Evolutionary conservation across 768 basidiomycete species (phyloP).

Genomic region (Omphalotus guepiniiformis): DNA sequence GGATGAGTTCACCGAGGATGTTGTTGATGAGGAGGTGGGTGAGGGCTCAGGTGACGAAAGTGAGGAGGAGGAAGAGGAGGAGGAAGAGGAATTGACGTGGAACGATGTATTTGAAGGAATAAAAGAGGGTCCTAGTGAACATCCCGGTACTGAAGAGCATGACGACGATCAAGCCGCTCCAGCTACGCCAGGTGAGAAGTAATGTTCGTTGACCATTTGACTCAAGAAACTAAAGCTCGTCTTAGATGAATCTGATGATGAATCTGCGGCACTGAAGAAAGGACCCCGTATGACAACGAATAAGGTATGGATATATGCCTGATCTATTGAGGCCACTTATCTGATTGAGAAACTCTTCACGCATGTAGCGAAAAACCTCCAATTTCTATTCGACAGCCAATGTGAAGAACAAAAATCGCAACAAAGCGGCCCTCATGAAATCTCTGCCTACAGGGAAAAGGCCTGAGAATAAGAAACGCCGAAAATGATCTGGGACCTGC

Average conservation of each 20-base stretch:
- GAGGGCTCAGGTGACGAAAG: slow-evolving; percentile 38
- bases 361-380: slow-evolving; percentile 69
- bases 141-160: slow-evolving; percentile 16
- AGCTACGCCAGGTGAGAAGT: slow-evolving; percentile 24
- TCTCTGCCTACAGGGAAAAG: slow-evolving; percentile 51
- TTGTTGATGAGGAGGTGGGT: slow-evolving; percentile 30
- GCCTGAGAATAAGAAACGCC: no score
- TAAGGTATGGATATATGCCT: slow-evolving; percentile 52
- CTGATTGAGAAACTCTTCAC: slow-evolving; percentile 4
- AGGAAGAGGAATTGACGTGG: slow-evolving; percentile 67
- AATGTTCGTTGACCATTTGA: slow-evolving; percentile 12
- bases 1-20: slow-evolving; percentile 40
- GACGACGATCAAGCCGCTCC: slow-evolving; percentile 26
- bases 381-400: slow-evolving; percentile 88
- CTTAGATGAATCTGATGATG: background rate
- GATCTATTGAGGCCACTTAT: background rate
- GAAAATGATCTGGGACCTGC: no score
- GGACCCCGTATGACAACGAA: slow-evolving; percentile 88
- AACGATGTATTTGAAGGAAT: slow-evolving; percentile 79
- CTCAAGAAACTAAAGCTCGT: slow-evolving; percentile 4
- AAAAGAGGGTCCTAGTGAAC: slow-evolving; percentile 22
- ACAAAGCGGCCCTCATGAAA: slow-evolving; percentile 57
- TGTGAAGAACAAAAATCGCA: slow-evolving; percentile 83
- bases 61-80: slow-evolving; percentile 31
- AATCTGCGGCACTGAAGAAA: slow-evolving; percentile 37